These are phyloP conservation scores for Yueomyces sp. DNA, from an alignment of 1,139 yeast genomes.

Conservation along the genomic window DNA sequence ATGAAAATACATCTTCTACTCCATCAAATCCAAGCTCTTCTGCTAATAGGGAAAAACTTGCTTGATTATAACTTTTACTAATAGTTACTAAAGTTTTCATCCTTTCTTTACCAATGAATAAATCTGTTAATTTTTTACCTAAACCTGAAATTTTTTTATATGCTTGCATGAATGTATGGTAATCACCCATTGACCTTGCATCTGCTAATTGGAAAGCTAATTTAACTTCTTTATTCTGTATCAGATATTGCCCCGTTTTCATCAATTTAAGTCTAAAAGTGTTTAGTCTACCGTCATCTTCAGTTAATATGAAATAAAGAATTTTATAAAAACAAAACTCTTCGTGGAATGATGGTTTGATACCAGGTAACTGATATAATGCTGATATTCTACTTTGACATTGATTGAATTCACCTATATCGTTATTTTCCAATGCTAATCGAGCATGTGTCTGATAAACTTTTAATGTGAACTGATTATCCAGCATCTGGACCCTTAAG, in stretches of 20 bases:
- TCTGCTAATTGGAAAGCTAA: slow-evolving; percentile 35
- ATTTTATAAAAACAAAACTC: slow-evolving; percentile 70
- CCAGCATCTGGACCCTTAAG: slow-evolving; percentile 81
- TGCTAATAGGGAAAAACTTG: slow-evolving; percentile 35
- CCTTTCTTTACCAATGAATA: slow-evolving; percentile 44
- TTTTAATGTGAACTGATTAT: slow-evolving; percentile 58
- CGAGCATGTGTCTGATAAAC: slow-evolving; percentile 85
- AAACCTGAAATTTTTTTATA: slow-evolving; percentile 27
- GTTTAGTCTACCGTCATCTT: slow-evolving; percentile 34
- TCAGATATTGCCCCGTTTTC: slow-evolving; percentile 11
- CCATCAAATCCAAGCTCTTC: slow-evolving; percentile 36
- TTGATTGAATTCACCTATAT: slow-evolving; percentile 89
- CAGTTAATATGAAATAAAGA: slow-evolving; percentile 71
- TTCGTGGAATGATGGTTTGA: slow-evolving; percentile 29
- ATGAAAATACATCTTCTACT: slow-evolving; percentile 26
- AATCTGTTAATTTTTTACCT: slow-evolving; percentile 30
- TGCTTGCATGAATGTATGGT: slow-evolving; percentile 38
- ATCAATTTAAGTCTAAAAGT: slow-evolving; percentile 21
- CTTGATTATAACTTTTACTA: slow-evolving; percentile 45
- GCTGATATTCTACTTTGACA: slow-evolving; percentile 74
- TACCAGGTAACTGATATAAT: slow-evolving; percentile 35
- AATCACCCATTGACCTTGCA: slow-evolving; percentile 33
- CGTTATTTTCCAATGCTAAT: slow-evolving; percentile 70
- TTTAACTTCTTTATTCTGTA: slow-evolving; percentile 22
- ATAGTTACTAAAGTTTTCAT: slow-evolving; percentile 47